Percentiles rank a stretch among this genome's conserved stretches.
These are phyloP conservation scores for Suillus cothurnatus DNA, from an alignment of 768 basidiomycete species.

Conservation along the genomic window DNA sequence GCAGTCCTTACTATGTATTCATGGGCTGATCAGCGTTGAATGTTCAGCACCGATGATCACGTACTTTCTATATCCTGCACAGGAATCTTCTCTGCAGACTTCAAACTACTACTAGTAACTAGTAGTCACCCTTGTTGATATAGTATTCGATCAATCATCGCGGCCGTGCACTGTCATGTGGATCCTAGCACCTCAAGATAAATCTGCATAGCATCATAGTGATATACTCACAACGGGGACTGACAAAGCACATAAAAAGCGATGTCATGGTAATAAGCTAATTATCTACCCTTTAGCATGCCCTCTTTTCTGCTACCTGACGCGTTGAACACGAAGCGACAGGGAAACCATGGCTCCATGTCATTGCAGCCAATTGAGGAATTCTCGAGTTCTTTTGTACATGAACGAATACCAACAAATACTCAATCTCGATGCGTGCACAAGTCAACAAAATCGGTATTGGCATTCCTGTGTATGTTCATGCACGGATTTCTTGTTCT, in stretches of 20 bases:
- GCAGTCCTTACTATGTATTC: too few species aligned
- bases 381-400: neutral
- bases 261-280: neutral
- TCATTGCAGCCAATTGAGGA: neutral
- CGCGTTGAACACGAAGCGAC: neutral
- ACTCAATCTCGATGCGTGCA: neutral
- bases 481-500: conserved; percentile 11
- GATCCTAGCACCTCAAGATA: too few species aligned
- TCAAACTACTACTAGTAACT: too few species aligned
- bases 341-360: neutral
- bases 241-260: neutral
- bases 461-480: neutral
- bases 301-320: neutral
- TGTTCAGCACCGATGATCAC: too few species aligned
- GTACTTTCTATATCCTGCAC: too few species aligned
- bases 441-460: neutral
- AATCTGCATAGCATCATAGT: neutral
- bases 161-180: too few species aligned
- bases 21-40: too few species aligned
- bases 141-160: too few species aligned
- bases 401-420: neutral
- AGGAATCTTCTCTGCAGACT: too few species aligned
- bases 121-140: too few species aligned
- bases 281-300: neutral
- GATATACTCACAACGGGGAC: neutral